phyloP scores from a whole-genome alignment of 768 basidiomycete genomes.

The Agrocybe pediades region DNA sequence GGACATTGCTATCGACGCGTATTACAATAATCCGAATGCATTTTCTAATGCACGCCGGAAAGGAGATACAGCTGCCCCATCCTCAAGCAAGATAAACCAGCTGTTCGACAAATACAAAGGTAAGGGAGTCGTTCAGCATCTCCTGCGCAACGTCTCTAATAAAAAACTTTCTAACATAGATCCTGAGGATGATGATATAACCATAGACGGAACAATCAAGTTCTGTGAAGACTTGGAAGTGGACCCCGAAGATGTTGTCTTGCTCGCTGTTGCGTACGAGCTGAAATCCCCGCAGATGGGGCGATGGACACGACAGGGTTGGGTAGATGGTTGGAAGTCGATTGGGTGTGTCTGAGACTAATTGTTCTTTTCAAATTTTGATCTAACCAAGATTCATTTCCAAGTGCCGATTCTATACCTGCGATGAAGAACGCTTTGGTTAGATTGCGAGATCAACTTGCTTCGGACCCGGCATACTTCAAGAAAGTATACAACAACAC shows the following conservation, averaged over 20 bases:
- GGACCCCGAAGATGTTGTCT: slow-evolving; percentile 78
- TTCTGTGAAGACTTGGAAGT: slow-evolving; percentile 72
- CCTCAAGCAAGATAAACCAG: slow-evolving; percentile 52
- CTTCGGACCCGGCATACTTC: slow-evolving; percentile 70
- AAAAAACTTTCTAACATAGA: slow-evolving; percentile 37
- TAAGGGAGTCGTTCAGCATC: slow-evolving; percentile 20
- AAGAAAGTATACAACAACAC: slow-evolving; percentile 76
- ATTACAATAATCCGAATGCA: slow-evolving; percentile 56
- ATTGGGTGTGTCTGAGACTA: slow-evolving; percentile 59
- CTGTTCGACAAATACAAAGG: slow-evolving; percentile 76
- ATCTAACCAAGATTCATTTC: not conserved
- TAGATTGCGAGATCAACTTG: slow-evolving; percentile 59
- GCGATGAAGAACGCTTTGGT: slow-evolving; percentile 60
- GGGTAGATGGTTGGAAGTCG: slow-evolving; percentile 81
- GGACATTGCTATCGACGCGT: slow-evolving; percentile 76
- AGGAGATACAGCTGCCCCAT: slow-evolving; percentile 34
- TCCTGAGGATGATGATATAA: slow-evolving; percentile 61
- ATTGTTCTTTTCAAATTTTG: not conserved
- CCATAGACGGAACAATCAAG: slow-evolving; percentile 78
- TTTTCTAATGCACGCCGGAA: slow-evolving; percentile 25
- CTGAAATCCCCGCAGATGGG: slow-evolving; percentile 76
- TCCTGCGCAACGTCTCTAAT: not conserved
- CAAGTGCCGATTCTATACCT: slow-evolving; percentile 66
- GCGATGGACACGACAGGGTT: slow-evolving; percentile 68
- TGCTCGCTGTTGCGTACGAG: slow-evolving; percentile 81